A percentile compares a stretch with the other conserved stretches of the same genome.
Evolutionary conservation across 2,329 filamentous ascomycete species (phyloP).

Genomic region (Talaromyces sp.): DNA sequence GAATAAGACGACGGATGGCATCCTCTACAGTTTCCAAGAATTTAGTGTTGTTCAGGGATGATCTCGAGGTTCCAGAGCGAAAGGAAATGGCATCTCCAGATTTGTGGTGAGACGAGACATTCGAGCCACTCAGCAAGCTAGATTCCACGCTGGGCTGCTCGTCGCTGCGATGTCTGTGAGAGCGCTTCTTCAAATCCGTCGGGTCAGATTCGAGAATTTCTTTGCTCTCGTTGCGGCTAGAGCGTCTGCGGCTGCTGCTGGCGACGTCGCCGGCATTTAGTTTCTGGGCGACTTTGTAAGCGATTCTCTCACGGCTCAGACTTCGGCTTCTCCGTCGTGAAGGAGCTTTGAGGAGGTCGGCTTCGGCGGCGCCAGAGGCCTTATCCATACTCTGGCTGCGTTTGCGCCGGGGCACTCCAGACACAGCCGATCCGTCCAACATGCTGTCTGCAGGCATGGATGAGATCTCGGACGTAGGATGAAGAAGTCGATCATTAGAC

Average conservation of each 20-base stretch:
- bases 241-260: slow-evolving; percentile 38
- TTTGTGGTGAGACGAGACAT: slow-evolving; percentile 49
- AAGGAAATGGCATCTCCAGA: slow-evolving; percentile 57
- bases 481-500: slow-evolving; percentile 57
- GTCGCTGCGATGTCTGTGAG: slow-evolving; percentile 50
- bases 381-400: slow-evolving; percentile 49
- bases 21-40: slow-evolving; percentile 89
- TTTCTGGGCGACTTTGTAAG: slow-evolving; percentile 66
- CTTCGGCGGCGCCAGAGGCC: slow-evolving; percentile 25
- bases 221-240: slow-evolving; percentile 35
- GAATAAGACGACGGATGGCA: slow-evolving; percentile 80
- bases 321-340: slow-evolving; percentile 57
- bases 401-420: slow-evolving; percentile 42
- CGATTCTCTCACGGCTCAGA: slow-evolving; percentile 62
- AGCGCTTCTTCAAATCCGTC: slow-evolving; percentile 45
- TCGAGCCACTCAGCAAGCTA: slow-evolving; percentile 56
- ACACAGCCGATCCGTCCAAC: slow-evolving; percentile 52
- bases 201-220: slow-evolving; percentile 41
- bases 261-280: slow-evolving; percentile 48
- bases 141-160: slow-evolving; percentile 56
- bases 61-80: slow-evolving; percentile 54
- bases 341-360: slow-evolving; percentile 55
- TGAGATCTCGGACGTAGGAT: slow-evolving; percentile 79
- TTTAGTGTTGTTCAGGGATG: slow-evolving; percentile 88
- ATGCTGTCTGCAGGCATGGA: slow-evolving; percentile 71